Evolutionary conservation across 2,329 filamentous ascomycete species (phyloP).

Genomic region (Diplodia mutila): DNA sequence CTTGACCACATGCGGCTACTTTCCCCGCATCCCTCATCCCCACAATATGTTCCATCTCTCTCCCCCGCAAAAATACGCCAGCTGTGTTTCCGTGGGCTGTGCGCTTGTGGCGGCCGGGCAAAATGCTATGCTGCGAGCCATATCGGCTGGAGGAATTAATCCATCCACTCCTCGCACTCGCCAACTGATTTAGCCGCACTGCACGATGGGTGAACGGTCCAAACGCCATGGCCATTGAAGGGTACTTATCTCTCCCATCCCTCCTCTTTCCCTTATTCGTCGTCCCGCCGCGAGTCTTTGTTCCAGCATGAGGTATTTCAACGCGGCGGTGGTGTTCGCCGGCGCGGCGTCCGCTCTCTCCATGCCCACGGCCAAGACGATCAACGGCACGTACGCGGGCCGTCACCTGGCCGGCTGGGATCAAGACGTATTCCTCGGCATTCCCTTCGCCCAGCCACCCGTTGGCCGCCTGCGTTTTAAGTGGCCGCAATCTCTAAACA

Average conservation of each 20-base stretch:
- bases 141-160: background rate
- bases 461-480: slow-evolving; percentile 31
- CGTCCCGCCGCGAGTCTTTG: background rate
- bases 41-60: background rate
- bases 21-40: slow-evolving; percentile 10
- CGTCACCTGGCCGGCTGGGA: slow-evolving; percentile 24
- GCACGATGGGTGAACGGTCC: background rate
- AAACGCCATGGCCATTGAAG: background rate
- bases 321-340: background rate
- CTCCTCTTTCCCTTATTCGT: background rate
- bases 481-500: slow-evolving; percentile 29
- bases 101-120: background rate
- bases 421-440: slow-evolving; percentile 35
- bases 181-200: slow-evolving; percentile 8
- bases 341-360: background rate
- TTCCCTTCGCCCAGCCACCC: slow-evolving; percentile 43
- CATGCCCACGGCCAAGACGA: slow-evolving; percentile 9
- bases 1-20: slow-evolving; percentile 5
- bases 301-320: background rate
- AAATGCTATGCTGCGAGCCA: background rate
- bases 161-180: slow-evolving; percentile 20
- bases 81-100: background rate
- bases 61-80: background rate
- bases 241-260: background rate
- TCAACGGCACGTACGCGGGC: slow-evolving; percentile 26